These are phyloP conservation scores for Neurospora hispaniola DNA, from an alignment of 495 filamentous ascomycete species.

Conservation along the genomic window DNA sequence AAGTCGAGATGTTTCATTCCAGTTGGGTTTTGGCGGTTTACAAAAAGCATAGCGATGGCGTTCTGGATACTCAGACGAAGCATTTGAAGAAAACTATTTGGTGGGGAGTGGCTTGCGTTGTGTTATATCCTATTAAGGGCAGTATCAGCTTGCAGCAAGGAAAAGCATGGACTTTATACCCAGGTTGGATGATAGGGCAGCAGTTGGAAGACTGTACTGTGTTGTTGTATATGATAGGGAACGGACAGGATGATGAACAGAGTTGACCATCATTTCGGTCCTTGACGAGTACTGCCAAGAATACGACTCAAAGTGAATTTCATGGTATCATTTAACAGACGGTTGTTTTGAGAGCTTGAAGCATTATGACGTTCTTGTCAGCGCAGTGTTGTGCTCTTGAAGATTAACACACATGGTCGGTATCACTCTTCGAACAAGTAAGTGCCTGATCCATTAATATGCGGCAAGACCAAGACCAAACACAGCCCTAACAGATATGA, in stretches of 20 bases:
- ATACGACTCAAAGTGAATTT: no score
- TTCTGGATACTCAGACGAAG: conserved; percentile 6
- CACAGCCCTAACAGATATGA: background rate
- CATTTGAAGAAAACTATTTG: background rate
- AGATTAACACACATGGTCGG: background rate
- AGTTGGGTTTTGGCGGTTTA: background rate
- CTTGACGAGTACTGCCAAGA: no score
- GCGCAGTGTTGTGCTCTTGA: background rate
- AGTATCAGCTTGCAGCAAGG: background rate
- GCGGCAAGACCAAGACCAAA: background rate
- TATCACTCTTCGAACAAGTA: background rate
- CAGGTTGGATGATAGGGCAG: background rate
- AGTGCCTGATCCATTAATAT: background rate
- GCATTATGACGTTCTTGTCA: background rate
- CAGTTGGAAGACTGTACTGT: background rate
- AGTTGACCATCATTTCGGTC: background rate
- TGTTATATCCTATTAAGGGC: background rate
- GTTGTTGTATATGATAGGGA: background rate
- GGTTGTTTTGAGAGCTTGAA: background rate
- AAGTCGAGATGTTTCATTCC: background rate
- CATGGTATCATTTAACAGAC: background rate
- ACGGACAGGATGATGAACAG: background rate
- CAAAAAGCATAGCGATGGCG: conserved; percentile 23
- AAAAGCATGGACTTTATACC: background rate
- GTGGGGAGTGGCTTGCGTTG: background rate